Base-by-base conservation (phyloP, 257 asterid species). In the Petunia axillaris region DNA sequence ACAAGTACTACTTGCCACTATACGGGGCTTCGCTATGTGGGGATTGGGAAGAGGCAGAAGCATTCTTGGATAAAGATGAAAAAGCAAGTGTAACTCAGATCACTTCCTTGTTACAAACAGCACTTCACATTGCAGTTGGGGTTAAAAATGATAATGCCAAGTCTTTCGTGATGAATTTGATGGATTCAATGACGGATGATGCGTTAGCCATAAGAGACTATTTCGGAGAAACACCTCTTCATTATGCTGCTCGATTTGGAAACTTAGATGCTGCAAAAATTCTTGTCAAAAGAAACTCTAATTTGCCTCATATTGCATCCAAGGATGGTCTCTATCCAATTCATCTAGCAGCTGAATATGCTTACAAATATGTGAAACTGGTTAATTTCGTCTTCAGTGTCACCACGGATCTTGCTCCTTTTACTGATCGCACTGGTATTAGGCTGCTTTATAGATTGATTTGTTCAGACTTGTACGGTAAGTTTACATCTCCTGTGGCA, bases 301-400 rank as follows among this genome's bases (percentile, higher is more conserved):
- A 73, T 67, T 67, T 87, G 46, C 80, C 88, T 50, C 79, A 84
- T 53, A 35, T 87, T 50, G 66, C 85, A 85, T 82, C 53, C 53
- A 79, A 80, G 46, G 15, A 82, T 6, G 53, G 54, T 44, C 44
- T 82, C 36, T 60, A 82, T 36, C 85, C 88, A 62, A 83, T 87
- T 66, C 90, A 87, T 73, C 81, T 82, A 48, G 90, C 86, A 35
- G 88, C 85, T 65, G 82, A 82, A 36, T 87, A 82, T 77, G 87
- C 85, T 6, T 86, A 86, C 75, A 84, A 84, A 79, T 53, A 11
- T 53, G n/a, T 11, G 16, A 85, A 84, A 48, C 66, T 67, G 65
- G 57, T 87, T 58, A 37, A 37, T 9, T 87, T 77, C 76, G 50
- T 87, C 8, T 55, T 84, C 76, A 74, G 85, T 48, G 84, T 82